Base-by-base conservation (phyloP, 2,329 filamentous ascomycete species). In the Colletotrichum musicola region DNA sequence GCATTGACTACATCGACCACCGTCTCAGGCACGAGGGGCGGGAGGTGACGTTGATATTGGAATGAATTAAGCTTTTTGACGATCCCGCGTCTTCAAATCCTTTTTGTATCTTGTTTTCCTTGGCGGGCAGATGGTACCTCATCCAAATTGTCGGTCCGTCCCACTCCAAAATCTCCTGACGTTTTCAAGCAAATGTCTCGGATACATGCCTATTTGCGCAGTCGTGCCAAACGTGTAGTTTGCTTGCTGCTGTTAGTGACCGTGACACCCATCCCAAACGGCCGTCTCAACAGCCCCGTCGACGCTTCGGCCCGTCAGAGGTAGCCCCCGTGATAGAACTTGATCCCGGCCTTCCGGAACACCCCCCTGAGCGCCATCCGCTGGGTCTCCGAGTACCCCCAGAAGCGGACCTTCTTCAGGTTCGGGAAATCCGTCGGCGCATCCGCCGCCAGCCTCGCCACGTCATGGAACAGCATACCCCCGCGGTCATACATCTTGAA, bases 11-110 rank as follows among this genome's bases (percentile, higher is more conserved):
- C 22, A 49, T 54, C 4, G n/a, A 27, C 13, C 18, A 2, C 38
- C 22, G n/a, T 49, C 18, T 12, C 12, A 9, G 46, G 44, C 16
- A 9, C 3, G 44, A 20, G 1, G 44, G 67, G 3, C 7, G 25
- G 42, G 6, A 30, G 51, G 40, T 59, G 69, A 40, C 16, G 40
- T 61, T 44, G 59, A 64, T 10, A 22, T 57, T 27, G 46, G 57
- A n/a, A 49, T 42, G 44, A 22, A 54, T 35, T 54, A 62, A 62
- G 59, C 59, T 62, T 62, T 38, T 46, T 12, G 18, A 54, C 35
- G 59, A 54, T 62, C 59, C 50, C 3, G 30, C 30, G 30, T 35
- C 30, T 10, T 35, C 30, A 35, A 35, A 35, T 35, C 7, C 30
- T 35, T 10, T 10, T 35, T 35, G 30, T 35, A 10, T 5, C 30